phyloP scores from a whole-genome alignment of 805 yeast species.

The Deakozyma indianensis region DNA sequence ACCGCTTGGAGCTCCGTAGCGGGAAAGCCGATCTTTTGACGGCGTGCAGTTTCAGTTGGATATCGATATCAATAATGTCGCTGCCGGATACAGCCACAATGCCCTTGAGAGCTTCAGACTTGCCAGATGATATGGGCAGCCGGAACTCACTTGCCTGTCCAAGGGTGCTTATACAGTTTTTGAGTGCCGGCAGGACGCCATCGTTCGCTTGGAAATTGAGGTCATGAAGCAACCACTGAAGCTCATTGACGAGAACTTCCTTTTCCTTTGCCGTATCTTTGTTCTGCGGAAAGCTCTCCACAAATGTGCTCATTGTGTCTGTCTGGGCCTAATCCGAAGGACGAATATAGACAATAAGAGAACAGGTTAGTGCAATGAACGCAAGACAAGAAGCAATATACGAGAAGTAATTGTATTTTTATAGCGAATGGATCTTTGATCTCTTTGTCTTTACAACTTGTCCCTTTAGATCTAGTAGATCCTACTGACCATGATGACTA shows the following conservation, averaged over 20 bases:
- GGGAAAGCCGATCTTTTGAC: constrained; percentile 1
- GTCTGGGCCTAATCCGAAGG: no score
- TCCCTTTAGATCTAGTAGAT: no score
- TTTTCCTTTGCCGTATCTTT: background rate
- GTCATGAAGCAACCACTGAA: background rate
- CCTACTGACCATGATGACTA: no score
- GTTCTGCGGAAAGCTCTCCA: background rate
- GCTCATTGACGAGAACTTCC: background rate
- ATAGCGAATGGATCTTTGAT: no score
- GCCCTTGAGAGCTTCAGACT: constrained; percentile 13
- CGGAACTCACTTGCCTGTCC: constrained; percentile 4
- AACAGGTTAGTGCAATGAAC: no score
- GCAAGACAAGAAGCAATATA: no score
- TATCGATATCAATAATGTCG: constrained; percentile 6
- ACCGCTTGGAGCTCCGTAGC: background rate
- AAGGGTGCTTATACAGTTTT: background rate
- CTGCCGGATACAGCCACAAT: constrained; percentile 10
- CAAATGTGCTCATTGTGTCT: background rate
- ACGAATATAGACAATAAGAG: no score
- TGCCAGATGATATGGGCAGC: constrained; percentile 11
- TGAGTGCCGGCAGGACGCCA: background rate
- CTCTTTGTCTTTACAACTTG: no score
- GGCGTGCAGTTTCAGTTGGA: constrained; percentile 7
- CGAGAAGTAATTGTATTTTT: no score
- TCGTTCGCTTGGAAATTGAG: background rate